Percentiles rank a stretch among this genome's conserved stretches.
Evolutionary conservation across 148 eudicot genomes (phyloP).

Genomic region (Chenopodium suecicum): DNA sequence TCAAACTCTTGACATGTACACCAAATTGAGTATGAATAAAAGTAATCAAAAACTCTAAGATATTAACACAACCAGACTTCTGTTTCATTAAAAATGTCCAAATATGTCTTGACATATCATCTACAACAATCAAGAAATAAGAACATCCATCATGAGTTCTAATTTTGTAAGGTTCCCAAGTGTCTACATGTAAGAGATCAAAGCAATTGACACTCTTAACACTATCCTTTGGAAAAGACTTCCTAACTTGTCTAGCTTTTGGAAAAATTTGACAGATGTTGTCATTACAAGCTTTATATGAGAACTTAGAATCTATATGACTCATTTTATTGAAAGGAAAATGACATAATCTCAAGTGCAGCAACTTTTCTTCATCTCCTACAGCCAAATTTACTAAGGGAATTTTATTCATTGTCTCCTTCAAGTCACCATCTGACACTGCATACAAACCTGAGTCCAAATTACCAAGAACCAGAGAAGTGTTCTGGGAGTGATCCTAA

Average conservation of each 20-base stretch:
- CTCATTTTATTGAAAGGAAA: background rate
- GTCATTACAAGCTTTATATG: background rate
- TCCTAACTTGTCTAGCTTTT: background rate
- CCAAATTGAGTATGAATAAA: background rate
- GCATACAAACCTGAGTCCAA: background rate
- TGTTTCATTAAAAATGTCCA: background rate
- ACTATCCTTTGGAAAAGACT: too few species aligned
- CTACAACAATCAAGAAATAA: background rate
- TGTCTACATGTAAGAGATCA: background rate
- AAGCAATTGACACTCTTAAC: background rate
- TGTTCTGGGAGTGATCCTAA: background rate
- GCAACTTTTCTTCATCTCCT: background rate
- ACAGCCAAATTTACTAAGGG: background rate
- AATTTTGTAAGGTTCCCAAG: background rate
- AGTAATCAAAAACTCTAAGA: background rate
- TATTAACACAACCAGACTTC: background rate
- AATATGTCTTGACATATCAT: background rate
- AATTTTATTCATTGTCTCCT: too few species aligned
- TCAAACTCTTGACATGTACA: background rate
- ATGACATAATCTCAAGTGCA: background rate
- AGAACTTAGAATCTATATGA: background rate
- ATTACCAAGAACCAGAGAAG: background rate
- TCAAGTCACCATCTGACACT: background rate
- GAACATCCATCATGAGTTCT: background rate
- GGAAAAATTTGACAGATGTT: background rate